Evolutionary conservation across 306 rosid species (phyloP).

Genomic region (Canavalia gladiata): DNA sequence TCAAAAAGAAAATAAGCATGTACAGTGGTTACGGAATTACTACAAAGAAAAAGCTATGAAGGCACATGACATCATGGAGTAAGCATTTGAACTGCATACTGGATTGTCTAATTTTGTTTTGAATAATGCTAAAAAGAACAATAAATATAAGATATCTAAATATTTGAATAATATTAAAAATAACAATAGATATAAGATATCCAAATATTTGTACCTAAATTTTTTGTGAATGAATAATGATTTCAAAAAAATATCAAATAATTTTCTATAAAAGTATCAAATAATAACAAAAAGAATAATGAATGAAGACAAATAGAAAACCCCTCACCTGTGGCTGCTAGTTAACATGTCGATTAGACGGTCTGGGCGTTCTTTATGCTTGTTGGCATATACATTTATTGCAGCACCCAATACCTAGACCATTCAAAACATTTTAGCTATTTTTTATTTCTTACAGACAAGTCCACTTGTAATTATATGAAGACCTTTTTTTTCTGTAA

Average conservation of each 20-base stretch:
- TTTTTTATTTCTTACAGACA: constrained; percentile 31
- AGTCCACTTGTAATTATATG: constrained; percentile 7
- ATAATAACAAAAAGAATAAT: constrained; percentile 20
- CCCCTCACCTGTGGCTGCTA: constrained; percentile 89
- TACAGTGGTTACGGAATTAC: constrained; percentile 26
- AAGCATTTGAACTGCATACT: constrained; percentile 10
- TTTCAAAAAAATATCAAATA: not conserved
- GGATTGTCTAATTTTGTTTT: not conserved
- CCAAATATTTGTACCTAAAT: not conserved
- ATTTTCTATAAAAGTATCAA: not conserved
- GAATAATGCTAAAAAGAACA: constrained; percentile 15
- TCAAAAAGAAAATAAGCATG: constrained; percentile 42
- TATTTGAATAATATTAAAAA: too few relatives aligned
- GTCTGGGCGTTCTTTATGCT: constrained; percentile 98
- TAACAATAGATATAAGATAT: not conserved
- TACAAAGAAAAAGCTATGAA: not conserved
- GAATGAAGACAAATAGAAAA: constrained; percentile 23
- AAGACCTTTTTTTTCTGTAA: not conserved
- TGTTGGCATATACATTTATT: constrained; percentile 95
- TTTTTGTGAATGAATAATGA: constrained; percentile 2
- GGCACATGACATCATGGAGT: constrained; percentile 33
- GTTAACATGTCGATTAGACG: constrained; percentile 98
- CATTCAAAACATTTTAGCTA: constrained; percentile 43
- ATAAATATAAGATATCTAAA: not conserved
- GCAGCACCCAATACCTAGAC: constrained; percentile 97